These are phyloP conservation scores for Coemansia sp. DNA, from an alignment of 192 early-diverging fungal species.

Conservation along the genomic window DNA sequence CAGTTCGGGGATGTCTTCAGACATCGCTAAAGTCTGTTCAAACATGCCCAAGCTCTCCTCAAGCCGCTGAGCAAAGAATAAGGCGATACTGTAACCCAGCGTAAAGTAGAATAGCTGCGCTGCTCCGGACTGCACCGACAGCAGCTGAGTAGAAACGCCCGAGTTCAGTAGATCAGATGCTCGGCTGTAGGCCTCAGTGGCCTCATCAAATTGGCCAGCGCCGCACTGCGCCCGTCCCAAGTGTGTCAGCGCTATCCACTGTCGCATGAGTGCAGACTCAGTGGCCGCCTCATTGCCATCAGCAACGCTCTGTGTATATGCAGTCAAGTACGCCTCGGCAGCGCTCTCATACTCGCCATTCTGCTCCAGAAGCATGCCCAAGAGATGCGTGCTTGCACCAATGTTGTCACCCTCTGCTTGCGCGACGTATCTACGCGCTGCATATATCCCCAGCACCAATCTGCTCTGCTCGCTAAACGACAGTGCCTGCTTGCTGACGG, in stretches of 20 bases:
- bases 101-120: constrained; percentile 17
- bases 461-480: constrained; percentile 22
- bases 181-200: constrained; percentile 59
- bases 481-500: background rate
- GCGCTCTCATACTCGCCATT: constrained; percentile 69
- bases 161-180: constrained; percentile 19
- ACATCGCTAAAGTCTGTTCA: constrained; percentile 65
- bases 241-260: constrained; percentile 61
- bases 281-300: constrained; percentile 10
- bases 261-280: constrained; percentile 22
- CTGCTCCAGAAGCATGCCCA: constrained; percentile 76
- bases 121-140: constrained; percentile 20
- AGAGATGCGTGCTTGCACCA: constrained; percentile 45
- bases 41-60: constrained; percentile 71
- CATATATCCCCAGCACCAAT: constrained; percentile 39
- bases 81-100: constrained; percentile 70
- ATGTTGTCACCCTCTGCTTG: constrained; percentile 21
- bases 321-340: constrained; percentile 62
- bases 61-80: constrained; percentile 71
- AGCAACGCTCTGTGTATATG: constrained; percentile 23
- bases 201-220: constrained; percentile 58
- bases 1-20: constrained; percentile 49
- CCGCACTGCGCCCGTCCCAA: constrained; percentile 71
- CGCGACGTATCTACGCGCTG: constrained; percentile 35
- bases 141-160: background rate